Conservation (phyloP, 2,329 filamentous ascomycete genomes). For the Ceratocystis alfenasii region DNA sequence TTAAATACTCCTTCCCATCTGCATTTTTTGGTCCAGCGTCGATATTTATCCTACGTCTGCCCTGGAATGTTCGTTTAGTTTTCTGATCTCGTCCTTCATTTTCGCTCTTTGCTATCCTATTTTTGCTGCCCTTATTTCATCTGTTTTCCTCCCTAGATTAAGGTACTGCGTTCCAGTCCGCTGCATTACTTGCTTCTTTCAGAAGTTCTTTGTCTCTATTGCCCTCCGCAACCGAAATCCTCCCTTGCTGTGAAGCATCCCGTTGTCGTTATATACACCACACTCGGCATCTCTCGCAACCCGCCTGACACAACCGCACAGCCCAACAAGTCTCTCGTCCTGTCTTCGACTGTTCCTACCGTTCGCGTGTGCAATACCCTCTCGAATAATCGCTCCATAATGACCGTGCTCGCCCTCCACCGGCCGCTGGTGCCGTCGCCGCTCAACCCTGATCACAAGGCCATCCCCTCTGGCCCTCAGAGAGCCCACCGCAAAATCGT, state of each 20-base stretch:
- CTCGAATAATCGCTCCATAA: neutral
- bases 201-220: neutral
- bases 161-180: constrained; percentile 11
- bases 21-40: neutral
- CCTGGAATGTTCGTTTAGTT: constrained; percentile 7
- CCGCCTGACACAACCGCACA: too few species aligned
- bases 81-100: constrained; percentile 12
- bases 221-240: constrained; percentile 4
- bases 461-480: neutral
- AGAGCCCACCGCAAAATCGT: constrained; percentile 19
- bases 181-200: constrained; percentile 9
- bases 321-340: neutral
- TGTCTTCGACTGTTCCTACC: too few species aligned
- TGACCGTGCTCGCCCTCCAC: constrained; percentile 16
- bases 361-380: too few species aligned
- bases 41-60: neutral
- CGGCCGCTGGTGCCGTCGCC: constrained; percentile 21
- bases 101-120: neutral
- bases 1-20: constrained; percentile 8
- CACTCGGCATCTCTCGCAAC: neutral
- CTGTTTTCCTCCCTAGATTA: constrained; percentile 8
- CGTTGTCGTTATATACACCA: neutral
- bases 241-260: neutral
- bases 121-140: neutral
- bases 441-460: constrained; percentile 20